phyloP scores from a whole-genome alignment of 2,329 filamentous ascomycete genomes.

The Plectosphaerella cucumerina region DNA sequence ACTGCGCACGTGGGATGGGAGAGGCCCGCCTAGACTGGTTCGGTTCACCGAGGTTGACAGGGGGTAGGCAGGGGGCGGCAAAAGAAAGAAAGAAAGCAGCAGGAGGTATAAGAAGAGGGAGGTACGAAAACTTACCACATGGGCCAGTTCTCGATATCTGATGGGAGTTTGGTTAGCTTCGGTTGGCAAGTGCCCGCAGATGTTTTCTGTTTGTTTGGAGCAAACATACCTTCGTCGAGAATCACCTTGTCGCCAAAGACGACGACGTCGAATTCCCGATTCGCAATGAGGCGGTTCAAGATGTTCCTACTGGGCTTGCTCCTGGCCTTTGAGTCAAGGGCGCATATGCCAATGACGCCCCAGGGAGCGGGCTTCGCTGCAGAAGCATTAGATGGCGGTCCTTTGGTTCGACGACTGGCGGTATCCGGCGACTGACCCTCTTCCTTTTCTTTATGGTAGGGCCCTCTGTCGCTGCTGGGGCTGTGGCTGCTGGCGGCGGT shows the following conservation, averaged over 20 bases:
- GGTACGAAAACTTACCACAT: constrained; percentile 56
- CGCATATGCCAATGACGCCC: constrained; percentile 85
- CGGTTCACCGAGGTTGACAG: constrained; percentile 24
- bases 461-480: constrained; percentile 65
- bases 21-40: constrained; percentile 25
- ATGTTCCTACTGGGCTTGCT: constrained; percentile 98
- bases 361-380: constrained; percentile 53
- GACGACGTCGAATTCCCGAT: constrained; percentile 91
- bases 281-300: constrained; percentile 82
- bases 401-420: constrained; percentile 8
- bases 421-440: constrained; percentile 33
- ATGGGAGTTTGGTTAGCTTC: background rate
- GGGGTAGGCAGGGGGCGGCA: background rate
- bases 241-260: constrained; percentile 99
- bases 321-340: constrained; percentile 89
- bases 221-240: constrained; percentile 70
- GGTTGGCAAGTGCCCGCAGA: background rate
- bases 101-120: constrained; percentile 19
- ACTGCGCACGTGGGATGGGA: background rate
- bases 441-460: constrained; percentile 53
- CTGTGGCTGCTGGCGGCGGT: constrained; percentile 79
- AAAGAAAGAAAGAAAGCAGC: constrained; percentile 1
- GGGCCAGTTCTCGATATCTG: constrained; percentile 93
- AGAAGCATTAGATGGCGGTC: constrained; percentile 21
- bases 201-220: background rate